These are phyloP conservation scores for Aureobasidium sp. DNA, from an alignment of 2,329 filamentous ascomycete genomes.

Conservation along the genomic window DNA sequence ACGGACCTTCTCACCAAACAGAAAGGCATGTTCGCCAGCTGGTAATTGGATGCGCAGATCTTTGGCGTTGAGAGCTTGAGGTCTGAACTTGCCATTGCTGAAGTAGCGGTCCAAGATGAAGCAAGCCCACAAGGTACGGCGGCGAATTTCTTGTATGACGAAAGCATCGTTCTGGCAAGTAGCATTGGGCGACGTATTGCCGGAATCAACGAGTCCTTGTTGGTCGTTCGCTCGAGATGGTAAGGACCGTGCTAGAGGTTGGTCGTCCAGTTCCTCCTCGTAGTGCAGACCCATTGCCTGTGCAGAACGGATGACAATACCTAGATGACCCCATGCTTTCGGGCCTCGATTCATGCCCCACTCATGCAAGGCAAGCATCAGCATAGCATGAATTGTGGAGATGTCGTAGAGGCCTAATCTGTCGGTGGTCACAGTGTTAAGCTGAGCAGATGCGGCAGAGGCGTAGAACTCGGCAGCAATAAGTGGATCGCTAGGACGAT, in stretches of 20 bases:
- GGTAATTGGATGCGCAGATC: constrained; percentile 60
- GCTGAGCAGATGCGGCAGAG: constrained; percentile 46
- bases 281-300: constrained; percentile 56
- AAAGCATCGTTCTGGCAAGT: constrained; percentile 34
- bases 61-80: constrained; percentile 51
- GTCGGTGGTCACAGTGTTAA: constrained; percentile 44
- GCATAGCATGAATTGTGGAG: constrained; percentile 57
- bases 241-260: constrained; percentile 30
- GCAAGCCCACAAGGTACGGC: constrained; percentile 69
- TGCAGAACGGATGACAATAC: constrained; percentile 52
- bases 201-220: not conserved
- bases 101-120: constrained; percentile 65
- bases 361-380: constrained; percentile 66
- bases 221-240: constrained; percentile 25
- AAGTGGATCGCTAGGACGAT: constrained; percentile 44
- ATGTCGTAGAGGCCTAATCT: constrained; percentile 47
- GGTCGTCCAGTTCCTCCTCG: constrained; percentile 40
- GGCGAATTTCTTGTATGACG: constrained; percentile 55
- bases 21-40: constrained; percentile 59
- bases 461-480: constrained; percentile 60
- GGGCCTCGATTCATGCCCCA: constrained; percentile 59
- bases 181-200: not conserved
- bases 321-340: constrained; percentile 60
- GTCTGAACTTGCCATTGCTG: constrained; percentile 55
- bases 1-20: constrained; percentile 52